Evolutionary conservation across 2,329 filamentous ascomycete genomes (phyloP).

Genomic region (Colletotrichum sp.): DNA sequence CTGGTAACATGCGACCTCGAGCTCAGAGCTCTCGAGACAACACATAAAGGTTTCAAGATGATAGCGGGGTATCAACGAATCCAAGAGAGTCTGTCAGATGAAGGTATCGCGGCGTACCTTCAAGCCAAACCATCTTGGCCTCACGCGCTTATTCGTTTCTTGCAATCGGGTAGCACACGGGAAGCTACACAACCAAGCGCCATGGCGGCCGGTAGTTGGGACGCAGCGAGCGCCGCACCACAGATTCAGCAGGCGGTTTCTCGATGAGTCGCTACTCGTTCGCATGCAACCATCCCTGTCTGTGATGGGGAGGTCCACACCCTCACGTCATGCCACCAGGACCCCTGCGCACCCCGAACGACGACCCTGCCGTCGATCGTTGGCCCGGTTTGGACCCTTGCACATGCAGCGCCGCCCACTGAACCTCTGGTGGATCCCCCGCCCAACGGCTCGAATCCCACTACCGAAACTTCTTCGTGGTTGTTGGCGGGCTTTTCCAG

Average conservation of each 20-base stretch:
- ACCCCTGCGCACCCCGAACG: not conserved
- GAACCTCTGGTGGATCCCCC: slow-evolving; percentile 3
- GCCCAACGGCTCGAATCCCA: not conserved
- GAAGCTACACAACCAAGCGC: not conserved
- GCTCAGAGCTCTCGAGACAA: not conserved
- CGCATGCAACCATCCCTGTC: not conserved
- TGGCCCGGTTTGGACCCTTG: slow-evolving; percentile 1
- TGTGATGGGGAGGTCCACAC: not conserved
- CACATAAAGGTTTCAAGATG: not conserved
- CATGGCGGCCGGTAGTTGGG: not conserved
- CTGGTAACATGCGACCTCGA: not conserved
- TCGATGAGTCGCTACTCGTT: not conserved
- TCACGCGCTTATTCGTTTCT: not conserved
- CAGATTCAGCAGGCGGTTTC: not conserved
- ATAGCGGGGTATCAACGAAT: not conserved
- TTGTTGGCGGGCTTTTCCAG: not conserved
- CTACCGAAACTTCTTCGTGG: not conserved
- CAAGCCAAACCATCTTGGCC: not conserved
- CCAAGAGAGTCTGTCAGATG: not conserved
- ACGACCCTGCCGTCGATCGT: slow-evolving; percentile 10
- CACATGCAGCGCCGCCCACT: not conserved
- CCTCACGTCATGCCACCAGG: not conserved
- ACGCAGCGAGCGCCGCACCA: not conserved
- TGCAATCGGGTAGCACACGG: not conserved
- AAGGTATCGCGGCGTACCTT: not conserved